Evolutionary conservation across 2,329 filamentous ascomycete species (phyloP), one percentile per base, ranked within the genome.

Genomic region (Fusarium avenaceum): DNA sequence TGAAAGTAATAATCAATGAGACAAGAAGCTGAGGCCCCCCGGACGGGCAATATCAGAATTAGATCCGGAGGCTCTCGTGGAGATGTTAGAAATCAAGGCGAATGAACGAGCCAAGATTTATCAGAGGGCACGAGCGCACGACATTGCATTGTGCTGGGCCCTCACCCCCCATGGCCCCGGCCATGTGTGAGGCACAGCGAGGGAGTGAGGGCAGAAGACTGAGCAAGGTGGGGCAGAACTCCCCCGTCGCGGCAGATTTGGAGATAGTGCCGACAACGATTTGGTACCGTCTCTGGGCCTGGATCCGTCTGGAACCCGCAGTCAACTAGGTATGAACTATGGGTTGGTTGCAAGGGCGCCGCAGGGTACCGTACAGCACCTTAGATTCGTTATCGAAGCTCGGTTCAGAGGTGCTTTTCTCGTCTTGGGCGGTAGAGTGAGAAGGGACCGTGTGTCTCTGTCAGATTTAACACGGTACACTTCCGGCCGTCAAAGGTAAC

Each of bases 101-200:
- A 72, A 69, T 74, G 72, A 69, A 69, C 59, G 65, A 71, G 67
- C 67, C 73, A 72, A 71, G 72, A 73, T 74, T 74, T 74, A 74
- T 74, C 69, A 64, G 72, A 68, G 70, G 67, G 63, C 72, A 74
- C 72, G 71, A 74, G 70, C 67, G 63, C 72, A 72, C 70, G 71
- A 74, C 72, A 74, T 74, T 70, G 67, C 72, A 74, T 74, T 70
- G 72, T 74, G 70, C 70, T 70, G 67, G 72, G 61, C 59, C 71
- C 71, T 67, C 67, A 63, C 65, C 59, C 71, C 71, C 67, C 67
- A 63, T 67, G 71, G 67, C 67, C 69, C 64, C 56, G 67, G 71
- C 67, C 69, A 70, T 69, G 71, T 72, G 71, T 72, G 71, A 65
- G 69, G 65, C 66, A 68, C 70, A 63, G 65, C 59, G 56, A 72